Conservation (phyloP, 306 rosid species). For the Rosa chinensis region DNA sequence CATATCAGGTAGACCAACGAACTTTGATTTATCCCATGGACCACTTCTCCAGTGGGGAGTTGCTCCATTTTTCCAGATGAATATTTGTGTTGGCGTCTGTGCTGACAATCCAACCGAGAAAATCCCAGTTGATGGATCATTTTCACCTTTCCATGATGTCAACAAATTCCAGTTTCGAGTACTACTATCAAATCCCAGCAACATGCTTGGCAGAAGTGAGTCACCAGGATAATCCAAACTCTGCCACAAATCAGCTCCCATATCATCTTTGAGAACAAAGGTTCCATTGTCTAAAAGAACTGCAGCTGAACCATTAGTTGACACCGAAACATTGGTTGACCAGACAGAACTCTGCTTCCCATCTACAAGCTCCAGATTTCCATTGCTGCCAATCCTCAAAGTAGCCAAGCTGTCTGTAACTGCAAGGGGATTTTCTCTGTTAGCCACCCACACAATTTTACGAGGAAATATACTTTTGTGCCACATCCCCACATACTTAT, state of each 20-base stretch:
- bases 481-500: slow-evolving; percentile 47
- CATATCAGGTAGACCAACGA: slow-evolving; percentile 40
- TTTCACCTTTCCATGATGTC: slow-evolving; percentile 38
- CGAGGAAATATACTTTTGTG: slow-evolving; percentile 15
- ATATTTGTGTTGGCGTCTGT: slow-evolving; percentile 32
- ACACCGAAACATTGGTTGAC: slow-evolving; percentile 21
- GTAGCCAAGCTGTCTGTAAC: background rate
- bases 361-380: slow-evolving; percentile 34
- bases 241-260: slow-evolving; percentile 28
- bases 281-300: slow-evolving; percentile 31
- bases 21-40: slow-evolving; percentile 51
- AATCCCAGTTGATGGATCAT: slow-evolving; percentile 42
- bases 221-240: slow-evolving; percentile 38
- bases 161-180: slow-evolving; percentile 24
- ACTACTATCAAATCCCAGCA: slow-evolving; percentile 25
- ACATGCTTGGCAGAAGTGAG: slow-evolving; percentile 33
- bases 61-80: slow-evolving; percentile 33
- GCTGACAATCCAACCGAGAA: slow-evolving; percentile 28
- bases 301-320: slow-evolving; percentile 19
- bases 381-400: slow-evolving; percentile 18
- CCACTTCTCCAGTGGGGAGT: slow-evolving; percentile 52
- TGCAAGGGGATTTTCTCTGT: background rate
- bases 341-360: slow-evolving; percentile 25
- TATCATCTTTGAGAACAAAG: slow-evolving; percentile 1
- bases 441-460: background rate